phyloP scores from a whole-genome alignment of 768 basidiomycete species.

The Dendrothele bispora region DNA sequence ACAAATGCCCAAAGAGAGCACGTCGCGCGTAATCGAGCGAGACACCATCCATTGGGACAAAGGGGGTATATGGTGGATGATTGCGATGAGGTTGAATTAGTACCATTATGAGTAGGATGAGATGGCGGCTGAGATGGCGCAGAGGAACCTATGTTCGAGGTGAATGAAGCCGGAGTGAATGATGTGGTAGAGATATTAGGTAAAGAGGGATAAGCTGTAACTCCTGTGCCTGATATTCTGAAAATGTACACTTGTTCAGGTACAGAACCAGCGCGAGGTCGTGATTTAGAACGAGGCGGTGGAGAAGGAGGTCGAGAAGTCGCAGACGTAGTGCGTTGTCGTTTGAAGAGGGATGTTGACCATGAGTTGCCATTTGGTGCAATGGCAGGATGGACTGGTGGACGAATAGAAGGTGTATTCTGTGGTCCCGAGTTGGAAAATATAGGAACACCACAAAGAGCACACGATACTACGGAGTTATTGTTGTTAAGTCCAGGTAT shows the following conservation, averaged over 20 bases:
- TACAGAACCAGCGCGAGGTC: conserved; percentile 34
- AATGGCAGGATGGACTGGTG: conserved; percentile 34
- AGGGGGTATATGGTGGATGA: conserved; percentile 66
- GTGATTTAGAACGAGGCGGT: conserved; percentile 28
- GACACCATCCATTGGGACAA: conserved; percentile 84
- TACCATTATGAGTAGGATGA: too few species aligned
- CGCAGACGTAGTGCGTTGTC: conserved; percentile 37
- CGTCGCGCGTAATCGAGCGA: conserved; percentile 78
- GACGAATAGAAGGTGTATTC: conserved; percentile 21
- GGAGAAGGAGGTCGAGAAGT: conserved; percentile 34
- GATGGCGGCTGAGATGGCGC: background rate
- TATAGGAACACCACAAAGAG: conserved; percentile 71
- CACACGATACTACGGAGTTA: conserved; percentile 64
- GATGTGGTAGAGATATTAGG: background rate
- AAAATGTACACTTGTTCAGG: conserved; percentile 12
- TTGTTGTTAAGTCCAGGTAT: conserved; percentile 45
- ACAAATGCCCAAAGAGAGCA: conserved; percentile 91
- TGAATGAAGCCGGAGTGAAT: background rate
- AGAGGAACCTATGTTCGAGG: background rate
- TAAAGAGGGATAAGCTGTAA: background rate
- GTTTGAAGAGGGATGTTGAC: conserved; percentile 63
- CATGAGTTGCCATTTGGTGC: conserved; percentile 40
- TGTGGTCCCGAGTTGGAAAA: conserved; percentile 31
- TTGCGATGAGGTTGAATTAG: conserved; percentile 16
- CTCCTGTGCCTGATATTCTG: conserved; percentile 2